phyloP scores from a whole-genome alignment of 306 rosid species.

The Cicer bijugum region DNA sequence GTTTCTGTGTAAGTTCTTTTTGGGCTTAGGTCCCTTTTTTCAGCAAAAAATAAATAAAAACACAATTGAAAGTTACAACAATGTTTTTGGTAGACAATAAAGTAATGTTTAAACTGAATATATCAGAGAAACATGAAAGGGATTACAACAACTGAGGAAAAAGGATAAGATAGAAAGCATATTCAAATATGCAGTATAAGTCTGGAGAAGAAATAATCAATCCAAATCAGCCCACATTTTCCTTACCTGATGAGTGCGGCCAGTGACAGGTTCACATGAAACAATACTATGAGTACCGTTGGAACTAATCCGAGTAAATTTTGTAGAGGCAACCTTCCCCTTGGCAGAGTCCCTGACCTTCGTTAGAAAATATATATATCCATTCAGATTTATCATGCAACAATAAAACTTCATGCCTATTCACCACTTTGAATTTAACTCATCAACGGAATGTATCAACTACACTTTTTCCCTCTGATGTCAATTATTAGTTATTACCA shows the following conservation, averaged over 20 bases:
- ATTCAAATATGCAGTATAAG: conserved; percentile 20
- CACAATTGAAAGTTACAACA: background rate
- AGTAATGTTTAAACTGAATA: conserved; percentile 16
- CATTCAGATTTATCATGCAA: conserved; percentile 33
- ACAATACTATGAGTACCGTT: conserved; percentile 76
- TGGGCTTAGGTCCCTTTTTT: too few species aligned
- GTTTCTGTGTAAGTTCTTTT: too few species aligned
- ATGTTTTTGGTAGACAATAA: background rate
- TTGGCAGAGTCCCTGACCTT: conserved; percentile 59
- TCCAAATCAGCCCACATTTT: conserved; percentile 10
- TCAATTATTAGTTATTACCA: conserved; percentile 13
- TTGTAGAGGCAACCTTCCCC: conserved; percentile 79
- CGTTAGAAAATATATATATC: conserved; percentile 42
- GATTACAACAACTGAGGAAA: background rate
- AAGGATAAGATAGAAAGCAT: conserved; percentile 3
- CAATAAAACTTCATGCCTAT: conserved; percentile 8
- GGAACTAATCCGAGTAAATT: conserved; percentile 70
- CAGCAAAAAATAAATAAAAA: too few species aligned
- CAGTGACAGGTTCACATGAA: conserved; percentile 81
- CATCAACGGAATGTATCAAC: conserved; percentile 19
- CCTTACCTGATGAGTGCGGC: conserved; percentile 87
- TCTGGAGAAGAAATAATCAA: conserved; percentile 15
- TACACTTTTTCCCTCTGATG: conserved; percentile 19
- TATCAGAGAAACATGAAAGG: background rate
- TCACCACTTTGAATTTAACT: background rate